These are phyloP conservation scores for Chlamydomonas sphaeroides DNA, from an alignment of 139 green algal genomes.

Conservation along the genomic window DNA sequence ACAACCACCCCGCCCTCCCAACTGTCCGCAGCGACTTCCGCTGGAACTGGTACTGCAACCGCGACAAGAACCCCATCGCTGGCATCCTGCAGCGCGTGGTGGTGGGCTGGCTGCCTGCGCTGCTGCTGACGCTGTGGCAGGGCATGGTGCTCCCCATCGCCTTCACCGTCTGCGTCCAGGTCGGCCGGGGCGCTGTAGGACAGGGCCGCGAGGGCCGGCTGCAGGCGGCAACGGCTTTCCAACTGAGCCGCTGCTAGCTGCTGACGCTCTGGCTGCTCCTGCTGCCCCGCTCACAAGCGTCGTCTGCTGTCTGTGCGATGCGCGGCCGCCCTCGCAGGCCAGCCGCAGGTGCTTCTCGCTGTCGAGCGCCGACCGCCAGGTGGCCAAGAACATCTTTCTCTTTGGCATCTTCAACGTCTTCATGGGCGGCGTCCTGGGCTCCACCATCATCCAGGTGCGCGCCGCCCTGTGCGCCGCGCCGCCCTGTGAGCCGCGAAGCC, in stretches of 20 bases:
- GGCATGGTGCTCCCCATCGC: conserved; percentile 78
- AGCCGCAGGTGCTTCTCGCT: conserved; percentile 52
- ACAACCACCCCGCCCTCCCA: no score
- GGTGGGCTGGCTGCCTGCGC: conserved; percentile 75
- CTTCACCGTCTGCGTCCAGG: conserved; percentile 68
- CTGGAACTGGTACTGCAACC: conserved; percentile 72
- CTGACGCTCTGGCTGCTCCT: no score
- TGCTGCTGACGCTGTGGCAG: conserved; percentile 87
- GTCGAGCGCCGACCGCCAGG: conserved; percentile 59
- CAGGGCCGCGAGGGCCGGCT: no score
- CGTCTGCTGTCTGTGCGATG: no score
- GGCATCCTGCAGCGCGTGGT: conserved; percentile 65
- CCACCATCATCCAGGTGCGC: conserved; percentile 52
- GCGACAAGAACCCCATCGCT: conserved; percentile 29
- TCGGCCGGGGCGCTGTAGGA: no score
- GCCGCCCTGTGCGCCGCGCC: no score
- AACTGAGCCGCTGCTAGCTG: no score
- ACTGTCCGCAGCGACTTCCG: no score
- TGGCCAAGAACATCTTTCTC: conserved; percentile 52
- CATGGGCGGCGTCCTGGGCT: conserved; percentile 68
- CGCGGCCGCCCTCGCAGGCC: conserved; percentile 61
- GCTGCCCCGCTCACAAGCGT: no score
- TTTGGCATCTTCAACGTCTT: conserved; percentile 82
- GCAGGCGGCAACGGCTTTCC: no score
- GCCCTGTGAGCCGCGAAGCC: no score